Percentiles rank a stretch among this genome's conserved stretches.
phyloP scores from a whole-genome alignment of 2,329 filamentous ascomycete genomes.

The Lomentospora prolificans region DNA sequence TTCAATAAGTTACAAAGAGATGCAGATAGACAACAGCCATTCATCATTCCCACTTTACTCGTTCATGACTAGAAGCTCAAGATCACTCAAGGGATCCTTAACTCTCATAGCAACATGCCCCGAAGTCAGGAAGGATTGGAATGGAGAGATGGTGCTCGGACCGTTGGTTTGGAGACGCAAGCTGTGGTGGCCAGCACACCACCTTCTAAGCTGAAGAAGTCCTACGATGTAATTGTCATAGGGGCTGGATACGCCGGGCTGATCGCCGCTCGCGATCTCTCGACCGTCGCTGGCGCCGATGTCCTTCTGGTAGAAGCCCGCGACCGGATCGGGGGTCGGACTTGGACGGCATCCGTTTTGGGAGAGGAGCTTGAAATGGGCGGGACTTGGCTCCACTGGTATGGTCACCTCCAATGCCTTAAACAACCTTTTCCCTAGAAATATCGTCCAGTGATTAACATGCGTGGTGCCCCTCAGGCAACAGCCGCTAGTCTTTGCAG shows the following conservation, averaged over 20 bases:
- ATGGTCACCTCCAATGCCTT: conserved; percentile 9
- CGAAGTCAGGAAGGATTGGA: neutral
- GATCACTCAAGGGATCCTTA: neutral
- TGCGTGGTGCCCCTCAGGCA: no score
- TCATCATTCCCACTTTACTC: no score
- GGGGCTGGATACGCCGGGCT: conserved; percentile 16
- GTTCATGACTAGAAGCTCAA: neutral
- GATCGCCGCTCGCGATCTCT: conserved; percentile 13
- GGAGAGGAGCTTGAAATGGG: conserved; percentile 29
- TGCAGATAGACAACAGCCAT: no score
- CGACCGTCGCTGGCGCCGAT: neutral
- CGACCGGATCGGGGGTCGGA: conserved; percentile 30
- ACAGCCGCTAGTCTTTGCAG: neutral
- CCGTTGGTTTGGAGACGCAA: neutral
- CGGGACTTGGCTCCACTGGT: conserved; percentile 30
- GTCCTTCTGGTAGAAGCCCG: conserved; percentile 27
- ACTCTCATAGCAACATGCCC: neutral
- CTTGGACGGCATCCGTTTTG: conserved; percentile 25
- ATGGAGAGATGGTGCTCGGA: neutral
- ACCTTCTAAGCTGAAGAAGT: conserved; percentile 12
- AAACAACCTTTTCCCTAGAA: no score
- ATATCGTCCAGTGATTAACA: no score
- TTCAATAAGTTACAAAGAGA: no score
- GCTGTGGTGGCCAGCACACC: neutral
- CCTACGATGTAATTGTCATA: conserved; percentile 14